These are phyloP conservation scores for Claviceps digitariae DNA, from an alignment of 2,329 filamentous ascomycete genomes.

Conservation along the genomic window DNA sequence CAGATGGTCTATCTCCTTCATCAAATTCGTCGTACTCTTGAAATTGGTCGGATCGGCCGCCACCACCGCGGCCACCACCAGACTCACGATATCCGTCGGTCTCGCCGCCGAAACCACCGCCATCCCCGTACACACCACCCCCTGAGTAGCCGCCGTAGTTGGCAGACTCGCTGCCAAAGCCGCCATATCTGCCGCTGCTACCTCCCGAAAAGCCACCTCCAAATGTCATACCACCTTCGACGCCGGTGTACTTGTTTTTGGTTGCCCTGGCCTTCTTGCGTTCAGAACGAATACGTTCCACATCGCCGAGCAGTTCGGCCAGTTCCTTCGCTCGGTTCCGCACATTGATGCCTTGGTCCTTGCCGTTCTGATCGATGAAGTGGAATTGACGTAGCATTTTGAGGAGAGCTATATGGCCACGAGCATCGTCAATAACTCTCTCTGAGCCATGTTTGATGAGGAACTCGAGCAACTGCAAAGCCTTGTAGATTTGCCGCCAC, in stretches of 20 bases:
- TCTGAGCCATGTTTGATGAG: constrained; percentile 97
- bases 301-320: constrained; percentile 81
- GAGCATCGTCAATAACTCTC: constrained; percentile 90
- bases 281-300: constrained; percentile 70
- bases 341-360: constrained; percentile 96
- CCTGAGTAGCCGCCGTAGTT: constrained; percentile 55
- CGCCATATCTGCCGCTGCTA: constrained; percentile 56
- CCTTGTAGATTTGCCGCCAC: constrained; percentile 99
- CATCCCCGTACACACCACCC: constrained; percentile 82
- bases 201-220: constrained; percentile 38
- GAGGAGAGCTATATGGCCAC: constrained; percentile 84
- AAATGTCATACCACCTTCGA: constrained; percentile 63
- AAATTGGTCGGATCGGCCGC: constrained; percentile 54
- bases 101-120: constrained; percentile 64
- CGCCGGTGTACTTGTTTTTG: constrained; percentile 89
- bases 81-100: constrained; percentile 77
- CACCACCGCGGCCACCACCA: constrained; percentile 73
- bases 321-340: constrained; percentile 94
- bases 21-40: constrained; percentile 97
- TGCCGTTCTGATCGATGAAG: constrained; percentile 90
- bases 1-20: constrained; percentile 44
- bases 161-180: constrained; percentile 79
- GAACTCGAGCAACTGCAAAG: constrained; percentile 89
- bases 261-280: constrained; percentile 84
- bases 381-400: constrained; percentile 99